Conservation (phyloP, 331 rosid genomes). For the Rhamnella rubrinervis region DNA sequence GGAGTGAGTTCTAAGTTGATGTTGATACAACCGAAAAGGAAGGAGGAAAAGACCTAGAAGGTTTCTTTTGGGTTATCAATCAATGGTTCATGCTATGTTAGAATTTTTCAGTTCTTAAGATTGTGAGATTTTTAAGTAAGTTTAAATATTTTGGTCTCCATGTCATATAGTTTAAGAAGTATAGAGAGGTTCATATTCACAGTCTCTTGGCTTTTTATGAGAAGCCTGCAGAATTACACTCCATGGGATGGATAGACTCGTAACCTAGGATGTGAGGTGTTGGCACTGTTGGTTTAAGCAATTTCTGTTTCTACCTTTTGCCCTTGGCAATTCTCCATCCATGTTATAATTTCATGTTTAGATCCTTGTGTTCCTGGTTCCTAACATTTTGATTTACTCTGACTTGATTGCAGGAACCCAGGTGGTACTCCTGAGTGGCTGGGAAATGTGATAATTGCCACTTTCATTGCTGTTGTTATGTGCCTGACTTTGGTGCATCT, state of each 20-base stretch:
- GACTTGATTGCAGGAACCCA: conserved; percentile 65
- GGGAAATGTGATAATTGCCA: conserved; percentile 62
- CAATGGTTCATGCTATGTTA: background rate
- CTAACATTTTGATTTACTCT: conserved; percentile 13
- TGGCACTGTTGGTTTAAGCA: background rate
- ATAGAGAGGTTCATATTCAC: background rate
- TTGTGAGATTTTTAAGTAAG: conserved; percentile 1
- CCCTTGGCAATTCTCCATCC: background rate
- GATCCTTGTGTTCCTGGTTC: background rate
- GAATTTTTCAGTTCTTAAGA: background rate
- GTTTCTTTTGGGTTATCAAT: background rate
- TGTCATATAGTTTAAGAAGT: background rate
- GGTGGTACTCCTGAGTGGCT: conserved; percentile 90
- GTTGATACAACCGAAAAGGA: background rate
- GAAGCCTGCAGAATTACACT: background rate
- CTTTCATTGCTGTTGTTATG: conserved; percentile 49
- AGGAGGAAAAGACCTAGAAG: background rate
- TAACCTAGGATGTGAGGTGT: background rate
- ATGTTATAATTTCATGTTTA: background rate
- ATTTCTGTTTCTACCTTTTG: background rate
- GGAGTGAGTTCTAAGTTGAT: background rate
- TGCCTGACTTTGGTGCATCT: conserved; percentile 85
- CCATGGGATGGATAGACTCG: too few relatives aligned
- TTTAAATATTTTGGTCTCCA: background rate
- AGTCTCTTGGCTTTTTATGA: background rate